These are phyloP conservation scores for cucumber (Cucumis sativus) DNA, from an alignment of 306 rosid genomes.

Conservation along the genomic window DNA sequence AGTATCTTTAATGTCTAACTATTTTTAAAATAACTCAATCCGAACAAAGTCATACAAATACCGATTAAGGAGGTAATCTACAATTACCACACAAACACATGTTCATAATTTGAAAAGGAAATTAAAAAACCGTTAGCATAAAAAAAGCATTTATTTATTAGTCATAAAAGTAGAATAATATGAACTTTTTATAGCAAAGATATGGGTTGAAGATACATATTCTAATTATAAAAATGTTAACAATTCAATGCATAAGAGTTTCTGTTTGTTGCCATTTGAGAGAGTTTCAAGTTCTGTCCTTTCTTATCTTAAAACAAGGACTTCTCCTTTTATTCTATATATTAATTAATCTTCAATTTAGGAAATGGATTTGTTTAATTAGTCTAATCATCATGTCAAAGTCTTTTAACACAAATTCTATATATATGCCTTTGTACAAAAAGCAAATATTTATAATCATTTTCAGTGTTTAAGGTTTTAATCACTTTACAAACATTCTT, in stretches of 20 bases:
- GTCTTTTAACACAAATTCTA: neutral
- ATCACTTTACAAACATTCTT: neutral
- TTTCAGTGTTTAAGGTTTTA: neutral
- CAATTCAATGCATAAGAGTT: neutral
- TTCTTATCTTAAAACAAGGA: neutral
- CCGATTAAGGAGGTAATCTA: no score
- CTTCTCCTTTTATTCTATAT: neutral
- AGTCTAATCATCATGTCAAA: neutral
- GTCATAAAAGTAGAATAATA: neutral
- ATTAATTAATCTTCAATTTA: neutral
- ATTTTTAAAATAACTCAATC: no score
- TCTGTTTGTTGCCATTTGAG: neutral
- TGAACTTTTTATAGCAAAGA: no score
- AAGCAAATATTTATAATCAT: neutral
- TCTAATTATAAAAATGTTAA: neutral
- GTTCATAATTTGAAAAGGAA: no score
- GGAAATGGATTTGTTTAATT: neutral
- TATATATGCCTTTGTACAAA: neutral
- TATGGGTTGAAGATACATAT: neutral
- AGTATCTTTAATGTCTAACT: no score
- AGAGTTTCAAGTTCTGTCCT: neutral
- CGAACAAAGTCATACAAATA: no score
- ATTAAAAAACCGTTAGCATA: neutral
- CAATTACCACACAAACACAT: no score
- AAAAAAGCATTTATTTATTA: neutral